These are phyloP conservation scores for Choricystis sp. DNA, from an alignment of 139 green algal species.

Conservation along the genomic window DNA sequence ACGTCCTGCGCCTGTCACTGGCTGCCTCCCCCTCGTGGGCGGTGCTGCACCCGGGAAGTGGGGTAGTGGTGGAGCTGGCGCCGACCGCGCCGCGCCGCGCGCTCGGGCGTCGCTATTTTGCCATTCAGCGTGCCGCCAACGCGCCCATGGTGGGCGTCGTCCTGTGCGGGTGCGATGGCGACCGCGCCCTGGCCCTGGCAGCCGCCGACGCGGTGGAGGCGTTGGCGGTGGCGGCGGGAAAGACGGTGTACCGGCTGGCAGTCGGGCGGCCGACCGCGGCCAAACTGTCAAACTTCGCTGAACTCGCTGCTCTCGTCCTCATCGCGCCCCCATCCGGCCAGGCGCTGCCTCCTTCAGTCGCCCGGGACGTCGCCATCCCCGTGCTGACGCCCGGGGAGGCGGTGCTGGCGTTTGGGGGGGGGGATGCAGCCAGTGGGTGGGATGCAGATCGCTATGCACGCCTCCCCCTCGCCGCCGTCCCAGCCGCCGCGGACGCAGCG, in stretches of 20 bases:
- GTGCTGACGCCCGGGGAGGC: conserved; percentile 86
- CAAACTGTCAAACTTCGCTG: conserved; percentile 95
- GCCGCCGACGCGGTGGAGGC: conserved; percentile 12
- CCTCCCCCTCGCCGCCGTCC: too few relatives aligned
- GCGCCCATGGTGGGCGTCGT: neutral
- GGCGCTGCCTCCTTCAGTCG: neutral
- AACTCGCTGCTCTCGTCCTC: conserved; percentile 52
- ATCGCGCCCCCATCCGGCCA: conserved; percentile 14
- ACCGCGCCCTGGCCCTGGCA: neutral
- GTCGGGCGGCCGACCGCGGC: conserved; percentile 79
- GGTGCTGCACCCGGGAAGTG: neutral
- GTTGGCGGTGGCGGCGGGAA: conserved; percentile 41
- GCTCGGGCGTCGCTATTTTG: neutral
- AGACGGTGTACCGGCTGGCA: conserved; percentile 76
- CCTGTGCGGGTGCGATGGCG: neutral
- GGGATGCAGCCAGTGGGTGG: conserved; percentile 6
- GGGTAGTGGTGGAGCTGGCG: neutral
- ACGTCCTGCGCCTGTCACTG: neutral
- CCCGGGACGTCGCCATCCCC: too few relatives aligned
- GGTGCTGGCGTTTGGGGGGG: conserved; percentile 34
- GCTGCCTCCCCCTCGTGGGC: neutral
- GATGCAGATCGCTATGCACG: too few relatives aligned
- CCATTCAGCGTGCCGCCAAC: neutral
- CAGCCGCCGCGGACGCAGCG: too few relatives aligned
- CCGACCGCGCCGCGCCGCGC: too few relatives aligned